Percentiles rank a stretch among this genome's conserved stretches.
Evolutionary conservation across 2,329 filamentous ascomycete genomes (phyloP).

Genomic region (Herpotrichia juniperi): DNA sequence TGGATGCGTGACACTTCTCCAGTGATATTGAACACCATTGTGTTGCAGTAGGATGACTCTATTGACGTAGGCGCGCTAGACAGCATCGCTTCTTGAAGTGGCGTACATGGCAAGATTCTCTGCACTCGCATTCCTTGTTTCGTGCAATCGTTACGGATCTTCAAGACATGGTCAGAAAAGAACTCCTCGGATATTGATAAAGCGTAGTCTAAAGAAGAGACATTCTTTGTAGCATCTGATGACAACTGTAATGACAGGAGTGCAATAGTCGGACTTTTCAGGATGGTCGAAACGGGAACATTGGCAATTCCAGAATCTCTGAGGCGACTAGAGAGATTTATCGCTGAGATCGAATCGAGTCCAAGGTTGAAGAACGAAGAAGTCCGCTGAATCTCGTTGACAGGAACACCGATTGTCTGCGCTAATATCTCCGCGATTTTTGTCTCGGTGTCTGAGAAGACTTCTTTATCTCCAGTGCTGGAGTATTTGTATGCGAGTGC

Average conservation of each 20-base stretch:
- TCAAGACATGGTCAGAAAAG: slow-evolving; percentile 13
- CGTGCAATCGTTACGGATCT: slow-evolving; percentile 20
- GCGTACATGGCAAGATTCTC: slow-evolving; percentile 78
- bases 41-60: slow-evolving; percentile 72
- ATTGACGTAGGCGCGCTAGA: slow-evolving; percentile 57
- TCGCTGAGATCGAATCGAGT: slow-evolving; percentile 83
- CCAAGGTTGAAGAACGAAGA: slow-evolving; percentile 80
- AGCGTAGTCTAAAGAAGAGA: background rate
- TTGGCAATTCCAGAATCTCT: slow-evolving; percentile 52
- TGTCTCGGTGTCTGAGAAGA: slow-evolving; percentile 63
- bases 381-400: slow-evolving; percentile 61
- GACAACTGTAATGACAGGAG: slow-evolving; percentile 56
- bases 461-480: slow-evolving; percentile 40
- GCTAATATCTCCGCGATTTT: slow-evolving; percentile 63
- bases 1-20: slow-evolving; percentile 59
- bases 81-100: slow-evolving; percentile 88
- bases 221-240: background rate
- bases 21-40: slow-evolving; percentile 67
- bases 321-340: slow-evolving; percentile 68
- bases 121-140: slow-evolving; percentile 47
- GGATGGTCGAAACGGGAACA: slow-evolving; percentile 70
- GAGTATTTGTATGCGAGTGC: slow-evolving; percentile 39
- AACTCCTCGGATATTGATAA: slow-evolving; percentile 16
- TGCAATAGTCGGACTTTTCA: slow-evolving; percentile 71
- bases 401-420: slow-evolving; percentile 54